Percentiles rank a stretch among this genome's conserved stretches.
Conservation (phyloP, 2,329 filamentous ascomycete genomes). For the Diaporthe citriasiana region DNA sequence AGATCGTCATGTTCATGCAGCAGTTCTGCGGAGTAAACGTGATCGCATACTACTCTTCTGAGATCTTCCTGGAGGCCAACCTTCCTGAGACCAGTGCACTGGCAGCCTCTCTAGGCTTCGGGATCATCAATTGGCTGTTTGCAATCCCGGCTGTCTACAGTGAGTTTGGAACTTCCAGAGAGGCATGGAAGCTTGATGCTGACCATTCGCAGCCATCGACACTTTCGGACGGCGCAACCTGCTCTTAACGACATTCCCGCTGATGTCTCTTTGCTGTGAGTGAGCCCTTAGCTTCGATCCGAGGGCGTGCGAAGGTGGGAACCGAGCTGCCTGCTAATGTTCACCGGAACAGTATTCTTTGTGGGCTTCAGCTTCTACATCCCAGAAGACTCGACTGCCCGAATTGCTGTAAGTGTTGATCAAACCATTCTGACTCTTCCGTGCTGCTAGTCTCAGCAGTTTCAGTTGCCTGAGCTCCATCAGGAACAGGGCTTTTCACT, state of each 20-base stretch:
- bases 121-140: constrained; percentile 74
- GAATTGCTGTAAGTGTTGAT: constrained; percentile 49
- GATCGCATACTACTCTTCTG: constrained; percentile 72
- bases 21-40: constrained; percentile 59
- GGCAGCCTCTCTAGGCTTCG: constrained; percentile 73
- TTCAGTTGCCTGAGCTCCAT: neutral
- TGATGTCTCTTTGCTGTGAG: constrained; percentile 67
- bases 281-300: neutral
- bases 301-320: neutral
- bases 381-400: constrained; percentile 53
- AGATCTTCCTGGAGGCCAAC: constrained; percentile 71
- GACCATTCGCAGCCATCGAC: constrained; percentile 64
- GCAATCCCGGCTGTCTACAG: constrained; percentile 73
- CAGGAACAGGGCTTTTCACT: no score
- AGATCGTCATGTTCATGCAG: constrained; percentile 78
- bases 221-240: constrained; percentile 76
- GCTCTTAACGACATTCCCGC: constrained; percentile 73
- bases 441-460: neutral
- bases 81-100: constrained; percentile 67
- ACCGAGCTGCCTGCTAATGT: neutral
- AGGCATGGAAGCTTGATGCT: neutral
- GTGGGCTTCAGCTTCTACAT: constrained; percentile 64
- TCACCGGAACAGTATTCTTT: constrained; percentile 53
- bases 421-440: neutral
- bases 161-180: neutral